phyloP scores from a whole-genome alignment of 441 rosid species.

The Geranium incanum region DNA sequence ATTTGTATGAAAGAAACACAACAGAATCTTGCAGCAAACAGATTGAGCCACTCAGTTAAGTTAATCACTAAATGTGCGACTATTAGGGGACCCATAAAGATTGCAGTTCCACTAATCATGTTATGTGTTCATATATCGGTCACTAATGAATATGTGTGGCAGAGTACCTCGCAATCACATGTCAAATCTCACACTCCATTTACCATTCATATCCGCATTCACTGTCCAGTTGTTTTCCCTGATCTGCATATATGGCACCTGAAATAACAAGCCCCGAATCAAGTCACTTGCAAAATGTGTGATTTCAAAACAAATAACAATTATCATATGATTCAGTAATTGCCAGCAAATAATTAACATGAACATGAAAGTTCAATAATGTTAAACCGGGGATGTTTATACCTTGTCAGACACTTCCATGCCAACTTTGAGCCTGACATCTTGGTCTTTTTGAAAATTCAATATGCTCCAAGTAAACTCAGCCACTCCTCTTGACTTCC shows the following conservation, averaged over 20 bases:
- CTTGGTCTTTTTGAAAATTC: constrained; percentile 77
- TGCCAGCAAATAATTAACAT: neutral
- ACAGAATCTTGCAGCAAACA: constrained; percentile 6
- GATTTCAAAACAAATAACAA: neutral
- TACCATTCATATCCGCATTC: constrained; percentile 61
- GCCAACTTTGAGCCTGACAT: constrained; percentile 72
- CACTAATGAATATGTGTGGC: constrained; percentile 12
- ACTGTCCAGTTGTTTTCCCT: constrained; percentile 91
- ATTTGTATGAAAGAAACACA: neutral
- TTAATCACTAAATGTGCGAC: neutral
- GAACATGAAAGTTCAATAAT: neutral
- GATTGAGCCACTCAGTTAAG: neutral
- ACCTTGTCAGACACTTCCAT: constrained; percentile 71
- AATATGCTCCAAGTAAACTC: constrained; percentile 66
- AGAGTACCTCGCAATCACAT: constrained; percentile 33
- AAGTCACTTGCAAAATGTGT: neutral
- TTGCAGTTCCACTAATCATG: constrained; percentile 16
- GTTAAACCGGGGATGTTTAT: constrained; percentile 9
- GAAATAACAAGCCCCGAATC: constrained; percentile 19
- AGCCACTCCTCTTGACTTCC: constrained; percentile 66
- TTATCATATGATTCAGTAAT: neutral
- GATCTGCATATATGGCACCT: constrained; percentile 80
- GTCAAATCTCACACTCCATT: constrained; percentile 77
- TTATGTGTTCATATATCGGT: constrained; percentile 20
- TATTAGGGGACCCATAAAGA: neutral